phyloP scores from a whole-genome alignment of 352 stramenopile species.

The Aphanomyces euteiches region DNA sequence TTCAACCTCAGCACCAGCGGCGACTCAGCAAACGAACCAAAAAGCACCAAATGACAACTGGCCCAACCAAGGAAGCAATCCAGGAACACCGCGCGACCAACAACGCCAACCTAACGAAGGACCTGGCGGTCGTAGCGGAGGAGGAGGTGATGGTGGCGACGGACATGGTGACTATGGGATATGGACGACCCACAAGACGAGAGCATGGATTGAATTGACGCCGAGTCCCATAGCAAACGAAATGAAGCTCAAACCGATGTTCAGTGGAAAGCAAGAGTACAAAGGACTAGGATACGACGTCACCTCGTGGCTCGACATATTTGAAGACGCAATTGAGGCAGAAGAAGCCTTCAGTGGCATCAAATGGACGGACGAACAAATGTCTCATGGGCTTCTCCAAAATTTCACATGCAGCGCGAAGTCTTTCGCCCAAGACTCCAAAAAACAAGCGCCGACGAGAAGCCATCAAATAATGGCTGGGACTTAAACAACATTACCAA shows the following conservation, averaged over 20 bases:
- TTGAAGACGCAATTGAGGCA: background rate
- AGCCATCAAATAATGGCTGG: background rate
- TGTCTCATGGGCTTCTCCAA: background rate
- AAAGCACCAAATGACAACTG: no score
- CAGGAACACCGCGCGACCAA: background rate
- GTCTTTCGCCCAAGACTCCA: background rate
- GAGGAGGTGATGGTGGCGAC: background rate
- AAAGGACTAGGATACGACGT: background rate
- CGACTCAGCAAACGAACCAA: no score
- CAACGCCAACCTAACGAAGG: background rate
- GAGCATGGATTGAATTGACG: background rate
- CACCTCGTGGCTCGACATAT: background rate
- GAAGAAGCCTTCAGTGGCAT: background rate
- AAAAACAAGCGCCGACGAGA: background rate
- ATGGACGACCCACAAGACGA: background rate
- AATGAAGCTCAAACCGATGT: background rate
- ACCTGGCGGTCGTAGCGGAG: background rate
- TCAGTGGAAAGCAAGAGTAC: constrained; percentile 1
- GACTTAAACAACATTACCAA: background rate
- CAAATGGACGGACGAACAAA: background rate
- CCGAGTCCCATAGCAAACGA: background rate
- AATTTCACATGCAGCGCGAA: background rate
- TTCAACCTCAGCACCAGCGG: no score
- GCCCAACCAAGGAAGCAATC: background rate
- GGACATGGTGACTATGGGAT: background rate